phyloP scores from a whole-genome alignment of 2,329 filamentous ascomycete genomes.

The Cladorrhinum sp. region DNA sequence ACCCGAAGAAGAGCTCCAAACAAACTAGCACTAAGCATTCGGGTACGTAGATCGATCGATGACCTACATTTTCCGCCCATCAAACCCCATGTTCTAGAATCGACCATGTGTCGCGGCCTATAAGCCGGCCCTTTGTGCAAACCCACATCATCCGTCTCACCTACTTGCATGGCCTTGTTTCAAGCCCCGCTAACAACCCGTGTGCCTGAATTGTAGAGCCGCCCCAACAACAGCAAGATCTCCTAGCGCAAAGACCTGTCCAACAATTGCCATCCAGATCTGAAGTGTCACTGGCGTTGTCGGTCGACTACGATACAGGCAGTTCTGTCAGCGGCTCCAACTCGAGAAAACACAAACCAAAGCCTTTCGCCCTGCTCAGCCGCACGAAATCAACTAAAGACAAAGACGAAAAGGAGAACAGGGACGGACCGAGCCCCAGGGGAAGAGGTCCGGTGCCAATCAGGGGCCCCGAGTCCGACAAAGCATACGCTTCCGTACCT shows the following conservation, averaged over 20 bases:
- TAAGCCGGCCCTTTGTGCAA: not conserved
- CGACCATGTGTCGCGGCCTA: constrained; percentile 5
- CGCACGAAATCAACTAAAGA: constrained; percentile 53
- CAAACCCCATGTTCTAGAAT: constrained; percentile 1
- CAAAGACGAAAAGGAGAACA: constrained; percentile 43
- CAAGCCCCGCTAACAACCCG: constrained; percentile 21
- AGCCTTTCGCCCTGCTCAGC: constrained; percentile 52
- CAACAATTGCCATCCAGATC: constrained; percentile 44
- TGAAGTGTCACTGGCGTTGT: constrained; percentile 50
- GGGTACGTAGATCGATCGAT: constrained; percentile 28
- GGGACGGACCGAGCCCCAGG: constrained; percentile 35
- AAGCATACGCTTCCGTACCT: constrained; percentile 38
- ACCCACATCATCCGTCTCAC: not conserved
- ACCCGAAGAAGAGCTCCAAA: constrained; percentile 28
- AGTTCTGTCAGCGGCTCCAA: constrained; percentile 32
- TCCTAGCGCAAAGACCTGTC: constrained; percentile 22
- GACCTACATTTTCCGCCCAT: constrained; percentile 4
- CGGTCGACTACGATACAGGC: constrained; percentile 44
- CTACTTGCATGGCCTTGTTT: constrained; percentile 11
- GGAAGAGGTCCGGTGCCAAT: constrained; percentile 28
- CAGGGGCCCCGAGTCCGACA: constrained; percentile 38
- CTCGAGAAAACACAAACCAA: constrained; percentile 51
- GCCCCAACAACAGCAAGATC: constrained; percentile 28
- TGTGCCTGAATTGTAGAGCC: constrained; percentile 29
- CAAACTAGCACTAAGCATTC: constrained; percentile 31